Evolutionary conservation across 1,139 yeast species (phyloP).

Genomic region (Zygoascus meyerae): DNA sequence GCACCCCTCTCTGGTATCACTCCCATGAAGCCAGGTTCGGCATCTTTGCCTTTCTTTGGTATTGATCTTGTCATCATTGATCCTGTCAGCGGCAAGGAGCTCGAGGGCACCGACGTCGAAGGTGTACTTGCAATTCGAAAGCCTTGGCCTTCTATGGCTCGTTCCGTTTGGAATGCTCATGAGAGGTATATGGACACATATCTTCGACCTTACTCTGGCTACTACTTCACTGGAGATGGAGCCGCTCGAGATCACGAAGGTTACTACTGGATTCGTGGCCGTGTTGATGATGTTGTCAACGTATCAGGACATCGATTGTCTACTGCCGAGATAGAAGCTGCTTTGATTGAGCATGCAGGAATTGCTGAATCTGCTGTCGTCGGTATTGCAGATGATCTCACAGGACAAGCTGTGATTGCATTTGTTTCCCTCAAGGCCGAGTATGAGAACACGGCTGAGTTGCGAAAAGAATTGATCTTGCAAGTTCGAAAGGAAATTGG

Average conservation of each 20-base stretch:
- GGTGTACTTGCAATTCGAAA: conserved; percentile 88
- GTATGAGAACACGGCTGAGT: conserved; percentile 47
- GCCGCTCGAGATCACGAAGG: conserved; percentile 98
- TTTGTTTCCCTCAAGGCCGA: conserved; percentile 74
- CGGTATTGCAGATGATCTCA: conserved; percentile 88
- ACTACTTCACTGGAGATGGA: conserved; percentile 97
- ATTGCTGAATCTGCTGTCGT: conserved; percentile 95
- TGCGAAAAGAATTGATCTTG: conserved; percentile 77
- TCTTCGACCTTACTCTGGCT: conserved; percentile 92
- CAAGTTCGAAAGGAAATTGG: conserved; percentile 94
- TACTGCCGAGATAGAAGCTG: conserved; percentile 96
- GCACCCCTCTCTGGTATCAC: conserved; percentile 93
- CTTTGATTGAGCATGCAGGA: conserved; percentile 68
- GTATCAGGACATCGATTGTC: conserved; percentile 97
- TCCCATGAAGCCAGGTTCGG: conserved; percentile 97
- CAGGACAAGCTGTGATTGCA: conserved; percentile 97
- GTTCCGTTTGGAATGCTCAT: conserved; percentile 92
- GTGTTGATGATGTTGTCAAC: conserved; percentile 97
- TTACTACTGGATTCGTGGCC: conserved; percentile 96
- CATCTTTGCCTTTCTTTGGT: conserved; percentile 95
- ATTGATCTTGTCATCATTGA: conserved; percentile 85
- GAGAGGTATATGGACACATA: conserved; percentile 87
- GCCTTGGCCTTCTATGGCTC: conserved; percentile 98
- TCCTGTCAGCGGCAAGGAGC: conserved; percentile 81
- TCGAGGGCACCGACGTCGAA: conserved; percentile 85